Conservation (phyloP, 2,329 filamentous ascomycete genomes). For the Xylaria sp. region DNA sequence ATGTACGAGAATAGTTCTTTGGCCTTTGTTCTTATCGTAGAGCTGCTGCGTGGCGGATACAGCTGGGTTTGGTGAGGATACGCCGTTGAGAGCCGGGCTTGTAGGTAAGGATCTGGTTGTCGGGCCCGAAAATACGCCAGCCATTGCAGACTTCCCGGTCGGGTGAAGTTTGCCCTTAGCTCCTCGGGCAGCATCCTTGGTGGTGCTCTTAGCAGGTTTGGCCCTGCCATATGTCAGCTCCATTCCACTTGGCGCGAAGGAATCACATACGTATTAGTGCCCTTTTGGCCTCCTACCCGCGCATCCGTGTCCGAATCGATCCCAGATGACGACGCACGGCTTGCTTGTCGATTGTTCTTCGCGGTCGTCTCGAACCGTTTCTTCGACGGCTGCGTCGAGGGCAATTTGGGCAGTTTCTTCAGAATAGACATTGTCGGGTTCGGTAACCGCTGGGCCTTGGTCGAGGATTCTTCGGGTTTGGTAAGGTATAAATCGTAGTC, state of each 20-base stretch:
- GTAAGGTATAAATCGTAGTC: constrained; percentile 61
- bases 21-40: constrained; percentile 56
- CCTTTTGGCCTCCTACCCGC: constrained; percentile 35
- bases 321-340: constrained; percentile 43
- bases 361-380: constrained; percentile 29
- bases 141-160: constrained; percentile 44
- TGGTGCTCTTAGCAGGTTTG: constrained; percentile 40
- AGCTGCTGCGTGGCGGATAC: constrained; percentile 55
- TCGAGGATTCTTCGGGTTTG: constrained; percentile 51
- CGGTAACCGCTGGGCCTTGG: constrained; percentile 52
- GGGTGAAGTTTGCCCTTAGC: constrained; percentile 35
- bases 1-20: constrained; percentile 59
- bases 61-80: constrained; percentile 56
- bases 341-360: constrained; percentile 38
- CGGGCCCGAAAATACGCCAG: constrained; percentile 45
- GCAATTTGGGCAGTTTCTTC: constrained; percentile 40
- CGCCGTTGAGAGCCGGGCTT: constrained; percentile 59
- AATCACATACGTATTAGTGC: constrained; percentile 47
- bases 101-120: constrained; percentile 51
- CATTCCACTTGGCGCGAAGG: constrained; percentile 25
- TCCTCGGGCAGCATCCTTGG: constrained; percentile 30
- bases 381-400: constrained; percentile 5
- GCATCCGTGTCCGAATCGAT: constrained; percentile 42
- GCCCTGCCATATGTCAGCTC: constrained; percentile 41
- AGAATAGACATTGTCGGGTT: constrained; percentile 55